Conservation (phyloP, 148 eudicot species). For the Selenicereus undatus region DNA sequence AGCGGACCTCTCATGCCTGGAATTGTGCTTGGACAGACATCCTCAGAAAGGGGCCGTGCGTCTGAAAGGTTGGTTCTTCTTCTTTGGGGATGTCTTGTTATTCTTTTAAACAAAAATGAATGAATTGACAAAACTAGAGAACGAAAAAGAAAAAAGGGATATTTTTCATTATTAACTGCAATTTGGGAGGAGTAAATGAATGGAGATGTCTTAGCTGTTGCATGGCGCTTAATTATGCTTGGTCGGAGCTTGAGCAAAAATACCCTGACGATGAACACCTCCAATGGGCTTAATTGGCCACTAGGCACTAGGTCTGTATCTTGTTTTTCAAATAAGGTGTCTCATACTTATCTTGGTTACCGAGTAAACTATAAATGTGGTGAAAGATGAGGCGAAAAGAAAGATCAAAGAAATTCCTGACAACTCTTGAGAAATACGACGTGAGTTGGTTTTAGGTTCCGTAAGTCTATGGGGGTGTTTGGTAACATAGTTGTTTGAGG, state of each 20-base stretch:
- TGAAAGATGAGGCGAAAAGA: conserved; percentile 3
- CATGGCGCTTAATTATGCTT: neutral
- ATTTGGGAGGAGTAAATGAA: neutral
- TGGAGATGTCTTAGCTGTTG: too few relatives aligned
- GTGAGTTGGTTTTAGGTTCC: neutral
- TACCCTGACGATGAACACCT: neutral
- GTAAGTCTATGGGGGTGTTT: neutral
- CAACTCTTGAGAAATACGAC: neutral
- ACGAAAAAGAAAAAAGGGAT: neutral
- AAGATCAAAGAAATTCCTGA: neutral
- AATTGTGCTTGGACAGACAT: conserved; percentile 53
- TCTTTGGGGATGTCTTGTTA: neutral
- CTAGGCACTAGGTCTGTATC: neutral
- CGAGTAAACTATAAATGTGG: neutral
- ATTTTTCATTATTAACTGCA: neutral
- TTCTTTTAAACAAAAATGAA: neutral
- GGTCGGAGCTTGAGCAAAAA: neutral
- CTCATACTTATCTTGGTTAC: neutral
- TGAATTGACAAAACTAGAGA: neutral
- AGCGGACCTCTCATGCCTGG: conserved; percentile 90
- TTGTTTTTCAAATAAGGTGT: neutral
- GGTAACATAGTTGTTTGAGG: too few relatives aligned
- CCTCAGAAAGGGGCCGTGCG: conserved; percentile 52
- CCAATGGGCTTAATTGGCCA: neutral
- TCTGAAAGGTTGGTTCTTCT: conserved; percentile 57